A percentile compares a stretch with the other conserved stretches of the same genome.
Evolutionary conservation across 208 protist genomes (phyloP).

Genomic region (Naegleria fowleri): DNA sequence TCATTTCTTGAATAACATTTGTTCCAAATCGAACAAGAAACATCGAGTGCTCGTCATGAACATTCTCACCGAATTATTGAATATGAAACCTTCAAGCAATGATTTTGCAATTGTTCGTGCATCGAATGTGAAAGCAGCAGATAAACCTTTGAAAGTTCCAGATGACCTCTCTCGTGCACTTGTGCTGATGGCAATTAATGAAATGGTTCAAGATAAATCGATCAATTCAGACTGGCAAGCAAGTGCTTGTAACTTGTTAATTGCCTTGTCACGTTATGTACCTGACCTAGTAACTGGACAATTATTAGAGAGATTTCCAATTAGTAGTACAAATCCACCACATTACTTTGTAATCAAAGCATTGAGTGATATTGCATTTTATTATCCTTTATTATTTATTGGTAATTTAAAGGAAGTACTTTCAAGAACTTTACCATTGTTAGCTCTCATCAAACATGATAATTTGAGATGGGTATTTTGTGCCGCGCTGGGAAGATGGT

Average conservation of each 20-base stretch:
- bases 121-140: not conserved
- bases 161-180: not conserved
- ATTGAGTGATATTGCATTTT: not conserved
- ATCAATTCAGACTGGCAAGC: slow-evolving; percentile 14
- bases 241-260: slow-evolving; percentile 9
- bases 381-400: not conserved
- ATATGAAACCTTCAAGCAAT: not conserved
- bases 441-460: slow-evolving; percentile 11
- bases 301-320: slow-evolving; percentile 11
- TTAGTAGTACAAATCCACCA: not conserved
- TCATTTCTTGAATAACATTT: not conserved
- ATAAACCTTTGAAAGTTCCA: not conserved
- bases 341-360: slow-evolving; percentile 28
- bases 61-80: not conserved
- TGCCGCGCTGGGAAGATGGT: not conserved
- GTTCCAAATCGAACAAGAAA: not conserved
- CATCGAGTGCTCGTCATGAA: slow-evolving; percentile 19
- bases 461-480: slow-evolving; percentile 25
- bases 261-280: not conserved
- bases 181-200: not conserved
- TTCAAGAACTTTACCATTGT: slow-evolving; percentile 5
- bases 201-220: not conserved
- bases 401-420: slow-evolving; percentile 12
- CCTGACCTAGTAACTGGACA: not conserved
- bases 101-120: not conserved